A percentile compares a stretch with the other conserved stretches of the same genome.
phyloP scores from a whole-genome alignment of 2,329 filamentous ascomycete species.

The Pseudogymnoascus sp. region DNA sequence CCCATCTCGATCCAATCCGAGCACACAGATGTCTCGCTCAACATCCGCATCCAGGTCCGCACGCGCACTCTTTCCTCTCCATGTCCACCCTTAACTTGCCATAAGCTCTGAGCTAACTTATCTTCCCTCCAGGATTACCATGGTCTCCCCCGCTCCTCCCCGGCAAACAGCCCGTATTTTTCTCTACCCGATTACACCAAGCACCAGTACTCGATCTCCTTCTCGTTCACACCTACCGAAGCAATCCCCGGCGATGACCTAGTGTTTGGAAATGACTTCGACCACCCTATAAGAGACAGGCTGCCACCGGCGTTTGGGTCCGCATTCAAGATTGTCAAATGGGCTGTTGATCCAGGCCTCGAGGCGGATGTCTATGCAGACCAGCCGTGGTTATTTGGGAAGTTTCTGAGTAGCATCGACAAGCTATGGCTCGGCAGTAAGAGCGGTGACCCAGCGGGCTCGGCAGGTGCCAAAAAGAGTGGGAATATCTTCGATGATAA shows the following conservation, averaged over 20 bases:
- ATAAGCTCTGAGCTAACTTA: conserved; percentile 9
- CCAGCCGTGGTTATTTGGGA: conserved; percentile 76
- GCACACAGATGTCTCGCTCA: conserved; percentile 58
- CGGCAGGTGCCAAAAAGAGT: conserved; percentile 21
- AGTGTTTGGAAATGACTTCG: conserved; percentile 93
- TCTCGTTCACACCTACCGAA: conserved; percentile 65
- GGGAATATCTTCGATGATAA: conserved; percentile 33
- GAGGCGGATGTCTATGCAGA: conserved; percentile 88
- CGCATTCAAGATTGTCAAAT: conserved; percentile 77
- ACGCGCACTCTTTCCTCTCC: conserved; percentile 31
- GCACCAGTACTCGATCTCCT: conserved; percentile 72
- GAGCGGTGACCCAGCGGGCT: conserved; percentile 13
- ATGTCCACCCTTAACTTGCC: neutral
- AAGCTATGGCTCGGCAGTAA: conserved; percentile 55
- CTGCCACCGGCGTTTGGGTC: conserved; percentile 80
- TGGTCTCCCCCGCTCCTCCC: conserved; percentile 65
- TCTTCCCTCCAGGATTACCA: conserved; percentile 36
- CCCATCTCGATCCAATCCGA: conserved; percentile 55
- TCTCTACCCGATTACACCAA: conserved; percentile 54
- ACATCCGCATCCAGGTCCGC: conserved; percentile 63
- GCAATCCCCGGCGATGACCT: conserved; percentile 44
- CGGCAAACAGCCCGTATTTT: conserved; percentile 71
- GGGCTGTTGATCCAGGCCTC: conserved; percentile 83
- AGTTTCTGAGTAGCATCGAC: conserved; percentile 74
- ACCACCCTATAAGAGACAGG: conserved; percentile 76